These are phyloP conservation scores for Dothidotthia symphoricarpi DNA, from an alignment of 2,329 filamentous ascomycete species.

Conservation along the genomic window DNA sequence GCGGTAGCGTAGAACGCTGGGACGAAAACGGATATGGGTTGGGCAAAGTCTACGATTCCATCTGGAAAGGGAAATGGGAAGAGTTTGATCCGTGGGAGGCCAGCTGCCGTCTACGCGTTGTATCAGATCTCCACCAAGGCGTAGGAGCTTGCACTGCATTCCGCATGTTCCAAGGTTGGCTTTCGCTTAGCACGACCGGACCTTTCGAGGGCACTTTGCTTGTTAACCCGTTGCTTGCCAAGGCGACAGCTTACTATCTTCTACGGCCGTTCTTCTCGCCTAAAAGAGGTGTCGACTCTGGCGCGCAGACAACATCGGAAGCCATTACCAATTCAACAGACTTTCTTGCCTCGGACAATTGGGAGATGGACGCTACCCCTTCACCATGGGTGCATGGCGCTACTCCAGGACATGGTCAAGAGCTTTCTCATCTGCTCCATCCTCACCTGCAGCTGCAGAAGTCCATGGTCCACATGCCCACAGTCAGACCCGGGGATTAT, in stretches of 20 bases:
- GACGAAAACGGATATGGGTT: constrained; percentile 60
- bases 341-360: constrained; percentile 58
- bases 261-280: constrained; percentile 79
- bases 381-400: constrained; percentile 68
- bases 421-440: constrained; percentile 63
- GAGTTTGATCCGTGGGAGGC: constrained; percentile 80
- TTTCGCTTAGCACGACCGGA: constrained; percentile 71
- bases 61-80: constrained; percentile 77
- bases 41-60: constrained; percentile 66
- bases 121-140: constrained; percentile 75
- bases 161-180: constrained; percentile 87
- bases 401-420: constrained; percentile 65
- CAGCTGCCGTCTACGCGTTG: constrained; percentile 63
- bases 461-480: constrained; percentile 71
- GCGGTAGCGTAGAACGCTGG: constrained; percentile 53
- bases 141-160: constrained; percentile 82
- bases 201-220: constrained; percentile 76
- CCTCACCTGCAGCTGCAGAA: constrained; percentile 66
- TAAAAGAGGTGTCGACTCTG: constrained; percentile 39
- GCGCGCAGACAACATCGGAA: constrained; percentile 34
- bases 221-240: constrained; percentile 73
- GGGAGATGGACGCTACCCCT: constrained; percentile 56
- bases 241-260: constrained; percentile 76
- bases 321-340: constrained; percentile 34
- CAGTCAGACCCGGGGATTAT: constrained; percentile 69